Base-by-base conservation (phyloP, 148 eudicot species). In the Limonium bicolor region DNA sequence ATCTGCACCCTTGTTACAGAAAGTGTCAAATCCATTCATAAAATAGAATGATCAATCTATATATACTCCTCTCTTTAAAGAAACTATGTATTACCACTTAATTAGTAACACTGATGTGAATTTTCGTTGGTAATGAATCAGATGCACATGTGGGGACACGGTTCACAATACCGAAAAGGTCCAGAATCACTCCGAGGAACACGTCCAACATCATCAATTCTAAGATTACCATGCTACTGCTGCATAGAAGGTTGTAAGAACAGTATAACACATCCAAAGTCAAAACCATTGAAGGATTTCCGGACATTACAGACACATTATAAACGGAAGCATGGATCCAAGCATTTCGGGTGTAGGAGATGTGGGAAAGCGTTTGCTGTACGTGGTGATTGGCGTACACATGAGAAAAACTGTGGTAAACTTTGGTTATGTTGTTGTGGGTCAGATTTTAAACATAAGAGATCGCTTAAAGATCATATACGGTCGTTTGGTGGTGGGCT, bases 101-200 rank as follows among this genome's bases (percentile, higher is more conserved):
- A n/a, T n/a, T n/a, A n/a, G n/a, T n/a, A n/a, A n/a, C n/a, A n/a
- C n/a, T n/a, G n/a, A n/a, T n/a, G n/a, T n/a, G n/a, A n/a, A n/a
- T n/a, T n/a, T n/a, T n/a, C n/a, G n/a, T n/a, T n/a, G n/a, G n/a
- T n/a, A n/a, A n/a, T n/a, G n/a, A n/a, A n/a, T n/a, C 16, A 42
- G 47, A 42, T 42, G 47, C 47, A 42, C 9, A 42, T 42, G 47
- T 42, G 47, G 47, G 47, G 47, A 0, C 47, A 42, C 16, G 47
- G 47, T 8, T 42, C 47, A 4, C 47, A 42, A 12, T 42, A 23
- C 47, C 47, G 47, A 6, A 42, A 42, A 20, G 47, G 47, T 4
- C 47, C 16, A 13, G 47, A 42, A 10, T 42, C 47, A 42, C 30
- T 42, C 13, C 24, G 47, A 42, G 29, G 23, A 42, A 24, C 47